phyloP scores from a whole-genome alignment of 257 asterid genomes.

The Gentiana straminea region DNA sequence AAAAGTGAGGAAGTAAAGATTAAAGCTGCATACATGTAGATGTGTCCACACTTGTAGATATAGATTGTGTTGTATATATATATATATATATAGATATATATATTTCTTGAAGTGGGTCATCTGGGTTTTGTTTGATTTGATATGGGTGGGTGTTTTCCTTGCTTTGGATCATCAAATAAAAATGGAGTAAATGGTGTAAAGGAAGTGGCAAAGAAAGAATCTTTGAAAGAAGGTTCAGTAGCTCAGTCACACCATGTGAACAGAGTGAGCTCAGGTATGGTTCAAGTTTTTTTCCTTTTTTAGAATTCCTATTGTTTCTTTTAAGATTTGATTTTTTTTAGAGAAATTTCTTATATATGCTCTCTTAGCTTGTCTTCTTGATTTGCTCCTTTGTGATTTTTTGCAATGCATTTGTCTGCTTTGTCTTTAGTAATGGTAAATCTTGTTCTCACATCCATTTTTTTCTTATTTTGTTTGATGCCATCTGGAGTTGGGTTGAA shows the following conservation, averaged over 20 bases:
- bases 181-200: conserved; percentile 47
- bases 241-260: conserved; percentile 40
- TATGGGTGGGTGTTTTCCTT: conserved; percentile 87
- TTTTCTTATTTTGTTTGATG: neutral
- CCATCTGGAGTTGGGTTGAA: neutral
- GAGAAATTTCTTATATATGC: neutral
- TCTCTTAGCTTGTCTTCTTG: neutral
- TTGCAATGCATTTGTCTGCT: neutral
- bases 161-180: conserved; percentile 71
- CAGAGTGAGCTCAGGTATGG: conserved; percentile 61
- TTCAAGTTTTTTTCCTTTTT: conserved; percentile 3
- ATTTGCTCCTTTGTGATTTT: neutral
- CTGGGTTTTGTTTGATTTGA: conserved; percentile 32
- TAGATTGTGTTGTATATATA: neutral
- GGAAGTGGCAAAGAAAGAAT: conserved; percentile 48
- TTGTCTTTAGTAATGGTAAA: neutral
- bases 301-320: conserved; percentile 7
- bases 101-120: conserved; percentile 27
- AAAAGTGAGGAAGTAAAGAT: conserved; percentile 24
- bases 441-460: neutral
- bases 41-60: conserved; percentile 17
- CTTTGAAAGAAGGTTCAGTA: conserved; percentile 57
- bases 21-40: conserved; percentile 8
- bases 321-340: conserved; percentile 12
- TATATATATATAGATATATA: conserved; percentile 13